These are phyloP conservation scores for Arachis monticola DNA, from an alignment of 331 rosid genomes.

Conservation along the genomic window DNA sequence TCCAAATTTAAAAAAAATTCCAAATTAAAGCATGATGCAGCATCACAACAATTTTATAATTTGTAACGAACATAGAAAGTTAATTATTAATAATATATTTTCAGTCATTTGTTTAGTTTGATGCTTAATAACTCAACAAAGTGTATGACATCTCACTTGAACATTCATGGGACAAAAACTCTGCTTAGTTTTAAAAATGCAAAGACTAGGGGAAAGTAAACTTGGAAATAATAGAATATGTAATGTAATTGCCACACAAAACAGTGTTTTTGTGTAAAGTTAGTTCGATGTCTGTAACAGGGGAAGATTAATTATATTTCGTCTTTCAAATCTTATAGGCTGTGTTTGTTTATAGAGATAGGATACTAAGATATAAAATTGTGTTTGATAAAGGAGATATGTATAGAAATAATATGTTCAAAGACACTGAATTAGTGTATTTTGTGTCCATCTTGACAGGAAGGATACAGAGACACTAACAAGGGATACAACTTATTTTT, in stretches of 20 bases:
- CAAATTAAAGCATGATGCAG: conserved; percentile 36
- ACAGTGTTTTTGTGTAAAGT: conserved; percentile 32
- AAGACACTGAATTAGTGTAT: too few species aligned
- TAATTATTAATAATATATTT: conserved; percentile 39
- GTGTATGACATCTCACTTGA: conserved; percentile 47
- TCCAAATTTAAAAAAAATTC: neutral
- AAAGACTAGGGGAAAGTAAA: conserved; percentile 40
- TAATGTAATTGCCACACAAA: conserved; percentile 18
- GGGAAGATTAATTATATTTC: conserved; percentile 3
- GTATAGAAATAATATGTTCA: too few species aligned
- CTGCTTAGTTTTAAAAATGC: conserved; percentile 54
- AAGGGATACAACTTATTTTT: too few species aligned
- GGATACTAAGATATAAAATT: too few species aligned
- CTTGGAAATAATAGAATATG: conserved; percentile 24
- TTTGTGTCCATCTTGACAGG: too few species aligned
- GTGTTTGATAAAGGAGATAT: too few species aligned
- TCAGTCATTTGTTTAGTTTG: conserved; percentile 39
- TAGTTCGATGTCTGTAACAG: conserved; percentile 9
- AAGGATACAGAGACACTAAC: too few species aligned
- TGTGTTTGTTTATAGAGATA: too few species aligned
- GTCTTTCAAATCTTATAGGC: conserved; percentile 20
- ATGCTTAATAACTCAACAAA: conserved; percentile 34
- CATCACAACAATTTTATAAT: conserved; percentile 28
- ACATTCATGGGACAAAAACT: conserved; percentile 51
- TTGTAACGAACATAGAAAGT: conserved; percentile 51